phyloP scores from a whole-genome alignment of 2,329 filamentous ascomycete species.

The Arachnomyces sp. region DNA sequence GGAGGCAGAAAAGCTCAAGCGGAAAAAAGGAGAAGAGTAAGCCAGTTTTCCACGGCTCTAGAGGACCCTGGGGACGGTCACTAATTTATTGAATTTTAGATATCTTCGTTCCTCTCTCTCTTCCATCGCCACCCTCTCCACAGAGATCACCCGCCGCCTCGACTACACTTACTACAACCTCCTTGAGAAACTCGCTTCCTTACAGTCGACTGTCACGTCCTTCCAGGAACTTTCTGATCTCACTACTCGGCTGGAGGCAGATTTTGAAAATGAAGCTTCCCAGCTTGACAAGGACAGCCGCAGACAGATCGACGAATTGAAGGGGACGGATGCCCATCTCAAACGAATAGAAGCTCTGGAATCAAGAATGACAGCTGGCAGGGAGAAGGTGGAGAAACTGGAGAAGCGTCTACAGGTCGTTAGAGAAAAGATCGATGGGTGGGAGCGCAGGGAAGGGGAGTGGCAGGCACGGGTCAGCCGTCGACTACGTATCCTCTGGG shows the following conservation, averaged over 20 bases:
- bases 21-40: constrained; percentile 70
- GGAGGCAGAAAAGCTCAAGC: constrained; percentile 44
- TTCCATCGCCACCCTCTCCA: constrained; percentile 30
- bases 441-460: constrained; percentile 35
- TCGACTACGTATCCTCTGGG: constrained; percentile 33
- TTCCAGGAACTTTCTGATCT: constrained; percentile 35
- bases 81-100: constrained; percentile 12
- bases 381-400: constrained; percentile 27
- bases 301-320: constrained; percentile 29
- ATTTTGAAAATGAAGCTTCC: constrained; percentile 30
- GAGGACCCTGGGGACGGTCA: background rate
- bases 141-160: constrained; percentile 37
- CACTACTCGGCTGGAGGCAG: constrained; percentile 25
- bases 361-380: constrained; percentile 30
- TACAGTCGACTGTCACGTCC: constrained; percentile 34
- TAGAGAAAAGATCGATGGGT: constrained; percentile 31
- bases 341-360: constrained; percentile 29
- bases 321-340: constrained; percentile 31
- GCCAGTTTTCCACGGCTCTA: constrained; percentile 28
- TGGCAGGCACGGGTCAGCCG: constrained; percentile 32
- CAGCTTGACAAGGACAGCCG: constrained; percentile 29
- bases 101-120: constrained; percentile 27
- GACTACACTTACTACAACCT: constrained; percentile 43
- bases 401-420: constrained; percentile 32
- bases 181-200: constrained; percentile 34